phyloP scores from a whole-genome alignment of 108 stramenopile species.

The Cylindrotheca fusiformis region DNA sequence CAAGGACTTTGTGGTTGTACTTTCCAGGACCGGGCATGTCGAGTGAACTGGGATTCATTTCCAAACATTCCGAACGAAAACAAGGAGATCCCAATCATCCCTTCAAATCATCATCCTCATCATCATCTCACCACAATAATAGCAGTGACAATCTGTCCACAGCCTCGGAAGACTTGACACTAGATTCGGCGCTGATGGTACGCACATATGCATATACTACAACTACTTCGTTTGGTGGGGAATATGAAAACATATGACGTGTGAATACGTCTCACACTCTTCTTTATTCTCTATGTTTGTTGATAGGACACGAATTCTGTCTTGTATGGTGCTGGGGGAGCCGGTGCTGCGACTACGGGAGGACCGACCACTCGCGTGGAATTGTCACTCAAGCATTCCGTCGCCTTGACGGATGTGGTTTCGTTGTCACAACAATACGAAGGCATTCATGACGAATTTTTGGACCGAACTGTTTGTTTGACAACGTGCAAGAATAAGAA shows the following conservation, averaged over 20 bases:
- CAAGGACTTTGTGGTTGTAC: constrained; percentile 79
- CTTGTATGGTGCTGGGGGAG: constrained; percentile 1
- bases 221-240: neutral
- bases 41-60: constrained; percentile 73
- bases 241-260: too few relatives aligned
- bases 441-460: constrained; percentile 20
- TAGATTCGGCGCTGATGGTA: constrained; percentile 52
- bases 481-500: constrained; percentile 55
- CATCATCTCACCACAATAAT: too few relatives aligned
- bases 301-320: constrained; percentile 35
- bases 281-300: neutral
- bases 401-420: constrained; percentile 72
- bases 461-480: constrained; percentile 66
- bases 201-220: too few relatives aligned
- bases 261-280: too few relatives aligned
- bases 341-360: constrained; percentile 8
- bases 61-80: constrained; percentile 45
- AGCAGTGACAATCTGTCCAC: constrained; percentile 10
- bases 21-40: constrained; percentile 63
- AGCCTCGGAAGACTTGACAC: constrained; percentile 50
- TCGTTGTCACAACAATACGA: constrained; percentile 38
- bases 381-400: constrained; percentile 73
- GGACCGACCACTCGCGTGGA: constrained; percentile 35
- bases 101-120: too few relatives aligned
- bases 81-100: too few relatives aligned